Conservation (phyloP, 306 rosid genomes). For the Sechiopsis laciniata region DNA sequence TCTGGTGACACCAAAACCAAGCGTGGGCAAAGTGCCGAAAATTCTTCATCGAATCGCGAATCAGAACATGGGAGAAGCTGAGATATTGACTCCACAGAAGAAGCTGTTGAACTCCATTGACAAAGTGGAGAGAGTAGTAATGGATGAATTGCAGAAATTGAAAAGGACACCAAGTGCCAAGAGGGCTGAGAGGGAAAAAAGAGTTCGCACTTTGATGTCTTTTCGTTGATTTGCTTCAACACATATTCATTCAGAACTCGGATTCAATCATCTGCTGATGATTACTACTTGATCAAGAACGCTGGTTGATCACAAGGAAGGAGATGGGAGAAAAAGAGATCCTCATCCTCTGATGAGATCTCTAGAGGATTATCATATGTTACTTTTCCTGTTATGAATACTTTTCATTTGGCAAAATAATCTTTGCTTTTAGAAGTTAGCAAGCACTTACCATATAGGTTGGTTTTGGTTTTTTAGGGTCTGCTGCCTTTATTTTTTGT, state of each 20-base stretch:
- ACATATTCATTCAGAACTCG: neutral
- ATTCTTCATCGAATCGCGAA: conserved; percentile 40
- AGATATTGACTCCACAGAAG: conserved; percentile 64
- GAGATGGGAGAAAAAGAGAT: conserved; percentile 15
- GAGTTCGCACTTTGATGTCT: conserved; percentile 66
- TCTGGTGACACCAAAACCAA: conserved; percentile 28
- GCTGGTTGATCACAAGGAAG: neutral
- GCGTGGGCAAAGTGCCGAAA: conserved; percentile 35
- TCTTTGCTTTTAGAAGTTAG: neutral
- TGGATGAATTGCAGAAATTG: conserved; percentile 58
- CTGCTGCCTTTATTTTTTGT: conserved; percentile 1
- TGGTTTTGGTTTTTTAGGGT: conserved; percentile 1
- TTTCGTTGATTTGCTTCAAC: conserved; percentile 56
- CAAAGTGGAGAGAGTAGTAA: conserved; percentile 53
- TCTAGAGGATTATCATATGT: neutral
- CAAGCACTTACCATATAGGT: neutral
- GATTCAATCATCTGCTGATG: conserved; percentile 18
- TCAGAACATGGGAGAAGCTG: conserved; percentile 35
- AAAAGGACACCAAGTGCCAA: conserved; percentile 62
- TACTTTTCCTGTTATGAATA: conserved; percentile 14
- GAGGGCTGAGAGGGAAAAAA: conserved; percentile 64
- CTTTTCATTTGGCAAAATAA: conserved; percentile 11
- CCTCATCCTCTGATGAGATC: conserved; percentile 50
- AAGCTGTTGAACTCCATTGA: conserved; percentile 63
- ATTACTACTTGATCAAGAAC: conserved; percentile 8